These are phyloP conservation scores for Yamadazyma scolyti DNA, from an alignment of 805 yeast genomes.

Conservation along the genomic window DNA sequence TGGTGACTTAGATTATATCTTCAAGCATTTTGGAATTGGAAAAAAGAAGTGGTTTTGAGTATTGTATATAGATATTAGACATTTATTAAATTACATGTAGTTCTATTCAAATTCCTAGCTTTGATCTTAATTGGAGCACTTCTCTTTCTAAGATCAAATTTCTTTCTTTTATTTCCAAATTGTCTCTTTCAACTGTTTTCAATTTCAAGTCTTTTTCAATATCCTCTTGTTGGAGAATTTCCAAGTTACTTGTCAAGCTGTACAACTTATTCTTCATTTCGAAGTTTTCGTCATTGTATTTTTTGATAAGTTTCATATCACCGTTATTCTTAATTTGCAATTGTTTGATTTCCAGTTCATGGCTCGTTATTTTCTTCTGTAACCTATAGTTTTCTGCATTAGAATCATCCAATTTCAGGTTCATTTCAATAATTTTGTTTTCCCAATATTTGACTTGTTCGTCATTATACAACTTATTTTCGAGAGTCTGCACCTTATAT, in stretches of 20 bases:
- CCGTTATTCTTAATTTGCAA: constrained; percentile 48
- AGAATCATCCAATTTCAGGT: constrained; percentile 44
- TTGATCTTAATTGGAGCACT: constrained; percentile 49
- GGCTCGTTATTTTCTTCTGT: constrained; percentile 43
- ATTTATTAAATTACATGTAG: constrained; percentile 1
- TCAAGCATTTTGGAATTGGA: constrained; percentile 75
- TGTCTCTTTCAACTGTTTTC: constrained; percentile 53
- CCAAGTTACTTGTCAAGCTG: constrained; percentile 35
- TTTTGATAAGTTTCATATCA: constrained; percentile 46
- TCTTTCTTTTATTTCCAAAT: constrained; percentile 51
- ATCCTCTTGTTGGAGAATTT: constrained; percentile 35
- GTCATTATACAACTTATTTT: constrained; percentile 45
- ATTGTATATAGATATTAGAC: constrained; percentile 1
- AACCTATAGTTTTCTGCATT: constrained; percentile 49
- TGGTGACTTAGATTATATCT: constrained; percentile 73
- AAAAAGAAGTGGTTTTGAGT: constrained; percentile 10
- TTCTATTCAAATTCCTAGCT: constrained; percentile 10
- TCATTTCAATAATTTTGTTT: constrained; percentile 50
- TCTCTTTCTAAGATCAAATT: constrained; percentile 54
- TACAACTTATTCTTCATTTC: constrained; percentile 50
- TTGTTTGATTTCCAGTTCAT: constrained; percentile 54
- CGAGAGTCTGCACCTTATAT: constrained; percentile 41
- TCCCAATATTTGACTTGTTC: constrained; percentile 63
- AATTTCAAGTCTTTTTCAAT: constrained; percentile 42
- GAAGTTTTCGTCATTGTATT: constrained; percentile 58